A percentile compares a stretch with the other conserved stretches of the same genome.
Conservation (phyloP, 1,284 basidiomycete genomes). For the Marasmius oreades region DNA sequence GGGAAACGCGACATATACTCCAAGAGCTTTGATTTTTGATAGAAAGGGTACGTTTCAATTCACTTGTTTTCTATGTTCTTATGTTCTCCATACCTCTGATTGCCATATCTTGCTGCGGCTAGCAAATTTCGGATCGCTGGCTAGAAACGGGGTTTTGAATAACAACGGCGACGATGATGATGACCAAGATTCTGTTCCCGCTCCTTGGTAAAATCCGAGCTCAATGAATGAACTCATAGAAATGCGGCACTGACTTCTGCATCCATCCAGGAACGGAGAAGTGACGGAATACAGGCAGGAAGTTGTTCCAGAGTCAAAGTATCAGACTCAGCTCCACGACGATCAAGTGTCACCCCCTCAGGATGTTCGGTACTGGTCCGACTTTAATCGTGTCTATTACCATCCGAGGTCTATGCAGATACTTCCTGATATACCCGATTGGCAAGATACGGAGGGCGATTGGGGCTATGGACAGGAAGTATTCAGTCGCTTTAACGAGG, state of each 20-base stretch:
- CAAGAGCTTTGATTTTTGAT: constrained; percentile 64
- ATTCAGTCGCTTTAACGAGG: constrained; percentile 55
- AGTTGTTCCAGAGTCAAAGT: constrained; percentile 47
- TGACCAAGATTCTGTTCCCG: too few species aligned
- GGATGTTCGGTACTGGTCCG: constrained; percentile 72
- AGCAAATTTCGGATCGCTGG: constrained; percentile 66
- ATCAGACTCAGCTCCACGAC: constrained; percentile 44
- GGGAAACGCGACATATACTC: constrained; percentile 57
- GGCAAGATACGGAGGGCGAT: constrained; percentile 48
- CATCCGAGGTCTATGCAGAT: constrained; percentile 61
- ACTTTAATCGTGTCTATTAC: constrained; percentile 69
- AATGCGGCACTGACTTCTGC: not conserved
- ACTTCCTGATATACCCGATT: constrained; percentile 53
- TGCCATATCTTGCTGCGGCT: not conserved
- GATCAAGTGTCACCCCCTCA: constrained; percentile 15
- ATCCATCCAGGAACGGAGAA: constrained; percentile 43
- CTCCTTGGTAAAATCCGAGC: constrained; percentile 25
- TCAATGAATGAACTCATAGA: too few species aligned
- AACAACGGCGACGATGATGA: constrained; percentile 26
- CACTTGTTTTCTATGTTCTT: not conserved
- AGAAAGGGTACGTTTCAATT: constrained; percentile 55
- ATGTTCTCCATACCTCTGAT: not conserved
- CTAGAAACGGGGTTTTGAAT: constrained; percentile 38
- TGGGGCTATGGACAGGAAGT: constrained; percentile 53
- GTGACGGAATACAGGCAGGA: constrained; percentile 52